A percentile compares a stretch with the other conserved stretches of the same genome.
These are phyloP conservation scores for Crithidia sp. DNA, from an alignment of 208 protist genomes.

Conservation along the genomic window DNA sequence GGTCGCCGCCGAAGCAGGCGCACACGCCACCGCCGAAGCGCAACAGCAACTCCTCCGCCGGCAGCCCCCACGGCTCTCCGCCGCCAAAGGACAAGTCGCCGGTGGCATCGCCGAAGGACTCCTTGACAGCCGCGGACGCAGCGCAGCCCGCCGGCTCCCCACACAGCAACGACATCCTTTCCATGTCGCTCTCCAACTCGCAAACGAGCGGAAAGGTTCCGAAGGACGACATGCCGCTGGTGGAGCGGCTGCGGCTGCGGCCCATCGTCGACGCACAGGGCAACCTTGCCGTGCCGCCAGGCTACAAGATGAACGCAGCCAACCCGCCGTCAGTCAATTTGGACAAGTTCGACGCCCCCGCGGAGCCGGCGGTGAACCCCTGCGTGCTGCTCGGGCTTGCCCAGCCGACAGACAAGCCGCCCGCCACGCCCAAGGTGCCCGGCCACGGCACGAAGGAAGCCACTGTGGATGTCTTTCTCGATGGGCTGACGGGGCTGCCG, in stretches of 20 bases:
- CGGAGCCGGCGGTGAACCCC: slow-evolving; percentile 28
- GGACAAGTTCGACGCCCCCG: slow-evolving; percentile 30
- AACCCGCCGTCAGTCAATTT: slow-evolving; percentile 32
- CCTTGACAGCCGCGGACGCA: not conserved
- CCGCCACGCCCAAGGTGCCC: slow-evolving; percentile 15
- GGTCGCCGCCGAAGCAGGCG: not conserved
- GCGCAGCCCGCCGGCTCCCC: not conserved
- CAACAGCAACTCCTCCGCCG: not conserved
- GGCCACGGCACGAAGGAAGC: slow-evolving; percentile 33
- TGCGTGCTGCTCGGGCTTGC: slow-evolving; percentile 47
- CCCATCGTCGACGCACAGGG: slow-evolving; percentile 34
- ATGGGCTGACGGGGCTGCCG: slow-evolving; percentile 56
- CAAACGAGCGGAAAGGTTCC: slow-evolving; percentile 14
- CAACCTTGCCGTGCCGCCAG: slow-evolving; percentile 45
- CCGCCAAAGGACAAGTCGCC: not conserved
- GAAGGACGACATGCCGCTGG: slow-evolving; percentile 16
- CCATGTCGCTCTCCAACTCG: slow-evolving; percentile 2
- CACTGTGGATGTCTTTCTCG: slow-evolving; percentile 49
- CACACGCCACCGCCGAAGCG: slow-evolving; percentile 21
- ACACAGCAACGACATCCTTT: not conserved
- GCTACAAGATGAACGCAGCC: slow-evolving; percentile 40
- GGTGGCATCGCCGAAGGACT: slow-evolving; percentile 9
- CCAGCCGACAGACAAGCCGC: slow-evolving; percentile 25
- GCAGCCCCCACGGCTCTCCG: no score
- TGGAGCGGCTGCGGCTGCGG: slow-evolving; percentile 26